Evolutionary conservation across 2,329 filamentous ascomycete genomes (phyloP).

Genomic region (Aspergillus sp.): DNA sequence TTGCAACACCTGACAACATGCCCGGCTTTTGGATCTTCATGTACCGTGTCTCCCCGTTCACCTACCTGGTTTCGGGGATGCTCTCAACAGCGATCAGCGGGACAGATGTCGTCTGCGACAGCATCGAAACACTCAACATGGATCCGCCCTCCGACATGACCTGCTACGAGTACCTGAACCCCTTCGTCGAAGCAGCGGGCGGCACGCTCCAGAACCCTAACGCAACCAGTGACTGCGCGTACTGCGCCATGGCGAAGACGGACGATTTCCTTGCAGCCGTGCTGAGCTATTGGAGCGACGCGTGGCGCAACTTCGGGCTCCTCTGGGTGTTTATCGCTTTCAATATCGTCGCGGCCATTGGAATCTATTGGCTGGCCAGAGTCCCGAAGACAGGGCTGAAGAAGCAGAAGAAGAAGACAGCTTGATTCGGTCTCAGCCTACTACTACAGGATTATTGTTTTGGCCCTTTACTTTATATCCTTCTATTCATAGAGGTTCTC

Average conservation of each 20-base stretch:
- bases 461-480: too few relatives aligned
- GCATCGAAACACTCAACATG: slow-evolving; percentile 34
- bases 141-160: slow-evolving; percentile 59
- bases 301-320: slow-evolving; percentile 70
- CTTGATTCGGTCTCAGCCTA: too few relatives aligned
- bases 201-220: slow-evolving; percentile 47
- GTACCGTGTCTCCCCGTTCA: slow-evolving; percentile 69
- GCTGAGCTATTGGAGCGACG: slow-evolving; percentile 46
- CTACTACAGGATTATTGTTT: too few relatives aligned
- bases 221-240: slow-evolving; percentile 49
- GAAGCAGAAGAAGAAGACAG: too few relatives aligned
- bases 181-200: slow-evolving; percentile 37
- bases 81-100: slow-evolving; percentile 39
- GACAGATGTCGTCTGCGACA: slow-evolving; percentile 29
- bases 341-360: slow-evolving; percentile 60
- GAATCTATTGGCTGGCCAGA: slow-evolving; percentile 63
- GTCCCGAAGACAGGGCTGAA: slow-evolving; percentile 43
- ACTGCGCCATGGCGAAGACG: slow-evolving; percentile 48
- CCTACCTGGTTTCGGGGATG: slow-evolving; percentile 56
- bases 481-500: too few relatives aligned
- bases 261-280: slow-evolving; percentile 49
- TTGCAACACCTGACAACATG: slow-evolving; percentile 56
- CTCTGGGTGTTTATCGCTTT: slow-evolving; percentile 67
- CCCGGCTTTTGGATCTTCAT: slow-evolving; percentile 79
- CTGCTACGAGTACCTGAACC: slow-evolving; percentile 54